Conservation (phyloP, 805 yeast species). For the Sugiyamaella marilandica region DNA sequence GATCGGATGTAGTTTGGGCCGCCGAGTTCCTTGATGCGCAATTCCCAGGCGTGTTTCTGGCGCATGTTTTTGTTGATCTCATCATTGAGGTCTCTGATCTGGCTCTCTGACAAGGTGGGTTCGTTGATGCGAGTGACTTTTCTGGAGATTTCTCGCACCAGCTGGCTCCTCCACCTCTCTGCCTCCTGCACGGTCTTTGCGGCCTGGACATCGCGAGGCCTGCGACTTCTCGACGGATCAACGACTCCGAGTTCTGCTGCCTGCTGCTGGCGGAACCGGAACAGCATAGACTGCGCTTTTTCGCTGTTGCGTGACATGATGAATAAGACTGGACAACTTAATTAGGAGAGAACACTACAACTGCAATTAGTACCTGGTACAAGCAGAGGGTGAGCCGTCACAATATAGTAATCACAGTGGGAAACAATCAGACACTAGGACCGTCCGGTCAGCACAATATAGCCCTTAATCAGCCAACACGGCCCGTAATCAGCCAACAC, state of each 20-base stretch:
- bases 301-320: conserved; percentile 73
- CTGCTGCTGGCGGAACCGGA: conserved; percentile 58
- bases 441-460: too few relatives aligned
- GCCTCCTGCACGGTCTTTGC: conserved; percentile 59
- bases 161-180: conserved; percentile 61
- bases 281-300: conserved; percentile 66
- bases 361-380: too few relatives aligned
- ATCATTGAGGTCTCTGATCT: conserved; percentile 71
- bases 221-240: conserved; percentile 48
- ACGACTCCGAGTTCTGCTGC: conserved; percentile 55
- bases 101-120: conserved; percentile 49
- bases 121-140: conserved; percentile 63
- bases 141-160: conserved; percentile 58
- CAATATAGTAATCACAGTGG: too few relatives aligned
- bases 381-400: too few relatives aligned
- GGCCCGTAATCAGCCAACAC: too few relatives aligned
- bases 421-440: too few relatives aligned
- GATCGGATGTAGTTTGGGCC: conserved; percentile 57
- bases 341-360: too few relatives aligned
- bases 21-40: conserved; percentile 62
- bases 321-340: too few relatives aligned
- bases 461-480: too few relatives aligned
- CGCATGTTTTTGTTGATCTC: conserved; percentile 58
- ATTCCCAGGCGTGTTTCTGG: conserved; percentile 76
- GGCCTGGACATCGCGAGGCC: conserved; percentile 57